A percentile compares a stretch with the other conserved stretches of the same genome.
Evolutionary conservation across 345 rosid genomes (phyloP).

Genomic region (Salix udensis): DNA sequence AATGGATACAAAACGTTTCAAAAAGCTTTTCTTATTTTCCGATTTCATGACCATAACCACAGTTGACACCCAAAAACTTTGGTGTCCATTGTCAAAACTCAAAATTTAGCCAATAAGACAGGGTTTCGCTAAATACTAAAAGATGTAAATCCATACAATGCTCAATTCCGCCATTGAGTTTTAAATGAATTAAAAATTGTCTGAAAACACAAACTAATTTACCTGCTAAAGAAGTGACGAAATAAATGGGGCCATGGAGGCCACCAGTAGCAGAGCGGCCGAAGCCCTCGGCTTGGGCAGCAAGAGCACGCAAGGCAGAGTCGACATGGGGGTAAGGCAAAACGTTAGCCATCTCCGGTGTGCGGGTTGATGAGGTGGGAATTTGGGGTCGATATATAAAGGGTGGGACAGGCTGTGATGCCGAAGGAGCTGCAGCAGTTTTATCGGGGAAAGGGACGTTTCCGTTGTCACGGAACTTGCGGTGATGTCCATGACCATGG

Average conservation of each 20-base stretch:
- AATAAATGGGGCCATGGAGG: slow-evolving; percentile 58
- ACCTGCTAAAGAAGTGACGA: slow-evolving; percentile 74
- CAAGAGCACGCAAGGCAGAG: slow-evolving; percentile 67
- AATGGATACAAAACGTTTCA: too few relatives aligned
- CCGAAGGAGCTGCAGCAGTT: background rate
- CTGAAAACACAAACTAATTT: background rate
- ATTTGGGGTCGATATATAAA: background rate
- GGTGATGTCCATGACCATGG: slow-evolving; percentile 1
- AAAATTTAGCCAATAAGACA: background rate
- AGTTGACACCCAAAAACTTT: background rate
- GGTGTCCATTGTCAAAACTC: background rate
- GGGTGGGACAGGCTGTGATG: background rate
- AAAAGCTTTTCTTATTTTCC: too few relatives aligned
- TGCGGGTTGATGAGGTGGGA: background rate
- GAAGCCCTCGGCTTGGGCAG: slow-evolving; percentile 85
- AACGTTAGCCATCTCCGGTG: background rate
- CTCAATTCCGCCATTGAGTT: too few relatives aligned
- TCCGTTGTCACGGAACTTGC: background rate
- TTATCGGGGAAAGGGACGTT: background rate
- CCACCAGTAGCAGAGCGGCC: slow-evolving; percentile 86
- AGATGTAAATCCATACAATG: background rate
- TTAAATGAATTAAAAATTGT: background rate
- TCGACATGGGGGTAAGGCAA: slow-evolving; percentile 69
- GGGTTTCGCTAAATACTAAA: background rate
- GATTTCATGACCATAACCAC: background rate